A percentile compares a stretch with the other conserved stretches of the same genome.
Evolutionary conservation across 257 asterid species (phyloP).

Genomic region (Ehretia macrophylla): DNA sequence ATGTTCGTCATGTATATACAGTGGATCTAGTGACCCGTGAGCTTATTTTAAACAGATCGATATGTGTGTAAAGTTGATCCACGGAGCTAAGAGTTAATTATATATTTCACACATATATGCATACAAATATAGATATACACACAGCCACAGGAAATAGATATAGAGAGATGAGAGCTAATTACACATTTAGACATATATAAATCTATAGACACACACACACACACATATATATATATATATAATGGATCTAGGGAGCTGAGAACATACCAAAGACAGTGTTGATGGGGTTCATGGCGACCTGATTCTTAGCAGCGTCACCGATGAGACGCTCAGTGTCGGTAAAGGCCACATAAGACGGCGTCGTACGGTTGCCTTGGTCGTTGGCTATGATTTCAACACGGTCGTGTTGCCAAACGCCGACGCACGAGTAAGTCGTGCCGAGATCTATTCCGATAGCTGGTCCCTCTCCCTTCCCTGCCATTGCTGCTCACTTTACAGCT

Average conservation of each 20-base stretch:
- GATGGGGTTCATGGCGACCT: constrained; percentile 83
- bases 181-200: neutral
- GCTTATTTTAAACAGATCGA: too few species aligned
- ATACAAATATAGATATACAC: too few species aligned
- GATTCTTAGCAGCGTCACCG: constrained; percentile 94
- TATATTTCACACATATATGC: too few species aligned
- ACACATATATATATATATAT: too few species aligned
- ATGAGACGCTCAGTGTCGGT: constrained; percentile 76
- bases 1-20: too few species aligned
- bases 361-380: constrained; percentile 86
- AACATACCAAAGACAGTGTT: constrained; percentile 78
- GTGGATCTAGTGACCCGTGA: too few species aligned
- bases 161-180: neutral
- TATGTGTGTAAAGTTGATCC: too few species aligned
- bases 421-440: constrained; percentile 84
- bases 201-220: too few species aligned
- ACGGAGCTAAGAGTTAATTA: too few species aligned
- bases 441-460: constrained; percentile 90
- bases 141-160: too few species aligned
- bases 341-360: constrained; percentile 77
- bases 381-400: constrained; percentile 88
- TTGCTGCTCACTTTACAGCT: constrained; percentile 1
- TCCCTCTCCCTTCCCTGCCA: constrained; percentile 87
- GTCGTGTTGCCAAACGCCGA: constrained; percentile 93
- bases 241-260: neutral